phyloP scores from a whole-genome alignment of 345 rosid species.

The Carallia pectinifolia region DNA sequence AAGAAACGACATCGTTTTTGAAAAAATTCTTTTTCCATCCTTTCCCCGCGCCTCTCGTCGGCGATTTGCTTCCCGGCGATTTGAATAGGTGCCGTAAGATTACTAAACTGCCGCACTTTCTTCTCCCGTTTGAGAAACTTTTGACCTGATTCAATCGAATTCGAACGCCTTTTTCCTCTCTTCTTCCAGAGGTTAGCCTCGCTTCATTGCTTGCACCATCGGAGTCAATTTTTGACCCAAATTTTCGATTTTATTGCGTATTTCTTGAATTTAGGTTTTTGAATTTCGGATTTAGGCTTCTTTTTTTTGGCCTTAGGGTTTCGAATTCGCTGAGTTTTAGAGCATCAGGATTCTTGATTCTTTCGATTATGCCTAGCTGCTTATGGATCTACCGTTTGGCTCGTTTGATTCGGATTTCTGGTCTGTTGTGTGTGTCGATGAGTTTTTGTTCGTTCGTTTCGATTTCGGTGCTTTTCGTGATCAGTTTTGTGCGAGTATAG shows the following conservation, averaged over 20 bases:
- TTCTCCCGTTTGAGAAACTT: conserved; percentile 15
- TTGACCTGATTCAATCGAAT: conserved; percentile 29
- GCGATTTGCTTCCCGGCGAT: conserved; percentile 53
- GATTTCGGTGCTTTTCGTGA: conserved; percentile 8
- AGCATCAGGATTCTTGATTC: conserved; percentile 40
- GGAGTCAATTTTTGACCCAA: conserved; percentile 22
- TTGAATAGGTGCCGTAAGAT: conserved; percentile 42
- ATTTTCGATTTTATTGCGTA: conserved; percentile 16
- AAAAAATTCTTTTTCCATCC: conserved; percentile 2
- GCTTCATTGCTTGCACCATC: conserved; percentile 22
- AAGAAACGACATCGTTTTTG: conserved; percentile 25
- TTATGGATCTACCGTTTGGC: conserved; percentile 56
- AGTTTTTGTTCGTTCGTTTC: conserved; percentile 13
- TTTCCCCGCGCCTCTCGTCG: conserved; percentile 34
- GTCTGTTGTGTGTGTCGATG: conserved; percentile 14
- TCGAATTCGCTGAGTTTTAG: conserved; percentile 23
- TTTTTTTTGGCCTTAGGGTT: conserved; percentile 31
- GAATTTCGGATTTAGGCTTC: conserved; percentile 22
- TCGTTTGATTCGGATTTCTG: conserved; percentile 23
- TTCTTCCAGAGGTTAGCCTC: conserved; percentile 22
- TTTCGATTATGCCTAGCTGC: conserved; percentile 21
- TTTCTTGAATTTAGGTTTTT: conserved; percentile 24
- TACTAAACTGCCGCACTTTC: conserved; percentile 42
- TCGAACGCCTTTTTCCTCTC: conserved; percentile 14
- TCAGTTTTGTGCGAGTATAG: conserved; percentile 5